Evolutionary conservation across 2,329 filamentous ascomycete species (phyloP), one percentile per base, ranked within the genome.

Genomic region (Emergomyces pasteurianus): DNA sequence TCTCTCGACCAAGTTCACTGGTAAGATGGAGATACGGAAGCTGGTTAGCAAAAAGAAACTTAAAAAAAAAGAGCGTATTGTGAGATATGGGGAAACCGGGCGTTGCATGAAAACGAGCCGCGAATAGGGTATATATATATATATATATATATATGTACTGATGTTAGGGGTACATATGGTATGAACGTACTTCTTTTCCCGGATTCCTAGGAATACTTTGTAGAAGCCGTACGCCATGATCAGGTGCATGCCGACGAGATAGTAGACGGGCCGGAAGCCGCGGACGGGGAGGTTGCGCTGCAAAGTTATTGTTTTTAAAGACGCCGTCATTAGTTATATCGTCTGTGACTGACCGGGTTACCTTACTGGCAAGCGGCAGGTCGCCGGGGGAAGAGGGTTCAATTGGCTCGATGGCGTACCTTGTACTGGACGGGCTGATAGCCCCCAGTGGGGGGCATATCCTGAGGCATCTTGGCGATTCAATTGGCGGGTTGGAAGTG

Each of bases 381-480:
- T n/a, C n/a, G n/a, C n/a, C n/a, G n/a, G n/a, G 18, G 43, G 43
- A 18, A 10, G 4, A 10, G 52, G 52, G 52, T 21, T 21, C 31
- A 34, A 31, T 50, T 2, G 26, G 3, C 7, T 6, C 47, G 23
- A 28, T 50, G 47, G 78, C 81, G 72, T 76, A 92, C 89, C 86
- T 95, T 95, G 83, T 96, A 99, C 80, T 99, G 94, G 67, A 99
- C 88, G 77, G 92, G 87, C 76, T 86, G 88, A 78, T 99, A 99
- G 82, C 94, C 94, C 81, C 92, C 94, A 73, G 79, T 76, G 70
- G 94, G 94, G 80, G 94, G 94, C 85, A 99, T 90, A 82, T 99
- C 94, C 83, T 97, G 92, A 81, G 89, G 86, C 92, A 97, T 96
- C 73, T 67, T 86, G 70, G 64, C 63, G 66, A 64, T 61, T 63